Evolutionary conservation across 208 protist genomes (phyloP).

Genomic region (Leishmania aethiopica): DNA sequence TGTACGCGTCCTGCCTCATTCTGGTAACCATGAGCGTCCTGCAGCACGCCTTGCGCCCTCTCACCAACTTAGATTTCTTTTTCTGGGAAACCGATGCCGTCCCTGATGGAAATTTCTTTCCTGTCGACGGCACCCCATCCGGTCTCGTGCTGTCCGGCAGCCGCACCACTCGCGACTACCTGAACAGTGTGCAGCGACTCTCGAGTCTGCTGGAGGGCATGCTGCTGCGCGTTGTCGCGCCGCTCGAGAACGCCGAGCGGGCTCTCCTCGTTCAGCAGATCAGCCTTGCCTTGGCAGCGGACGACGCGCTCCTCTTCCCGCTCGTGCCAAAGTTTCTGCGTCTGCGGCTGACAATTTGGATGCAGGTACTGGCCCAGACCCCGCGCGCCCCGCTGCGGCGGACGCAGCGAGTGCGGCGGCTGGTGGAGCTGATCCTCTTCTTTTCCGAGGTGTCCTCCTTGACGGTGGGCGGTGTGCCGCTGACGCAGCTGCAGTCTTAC

Average conservation of each 20-base stretch:
- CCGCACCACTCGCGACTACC: conserved; percentile 55
- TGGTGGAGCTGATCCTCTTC: conserved; percentile 62
- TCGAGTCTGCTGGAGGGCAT: conserved; percentile 20
- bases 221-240: conserved; percentile 14
- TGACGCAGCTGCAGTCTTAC: conserved; percentile 24
- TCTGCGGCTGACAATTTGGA: conserved; percentile 36
- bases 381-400: conserved; percentile 36
- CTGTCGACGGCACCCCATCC: conserved; percentile 11
- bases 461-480: conserved; percentile 28
- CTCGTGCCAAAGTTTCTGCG: conserved; percentile 53
- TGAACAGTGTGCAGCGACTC: conserved; percentile 38
- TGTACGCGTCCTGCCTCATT: conserved; percentile 39
- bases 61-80: conserved; percentile 46
- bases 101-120: conserved; percentile 64
- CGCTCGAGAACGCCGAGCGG: conserved; percentile 18
- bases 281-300: conserved; percentile 40
- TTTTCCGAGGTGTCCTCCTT: conserved; percentile 45
- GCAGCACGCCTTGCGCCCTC: conserved; percentile 44
- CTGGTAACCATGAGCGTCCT: conserved; percentile 40
- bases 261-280: conserved; percentile 47
- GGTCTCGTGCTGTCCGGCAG: conserved; percentile 37
- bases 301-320: conserved; percentile 59
- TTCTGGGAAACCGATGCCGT: conserved; percentile 53
- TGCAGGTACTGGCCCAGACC: conserved; percentile 37
- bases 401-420: conserved; percentile 35